These are phyloP conservation scores for Circinella umbellata DNA, from an alignment of 371 early-diverging fungal genomes.

Conservation along the genomic window DNA sequence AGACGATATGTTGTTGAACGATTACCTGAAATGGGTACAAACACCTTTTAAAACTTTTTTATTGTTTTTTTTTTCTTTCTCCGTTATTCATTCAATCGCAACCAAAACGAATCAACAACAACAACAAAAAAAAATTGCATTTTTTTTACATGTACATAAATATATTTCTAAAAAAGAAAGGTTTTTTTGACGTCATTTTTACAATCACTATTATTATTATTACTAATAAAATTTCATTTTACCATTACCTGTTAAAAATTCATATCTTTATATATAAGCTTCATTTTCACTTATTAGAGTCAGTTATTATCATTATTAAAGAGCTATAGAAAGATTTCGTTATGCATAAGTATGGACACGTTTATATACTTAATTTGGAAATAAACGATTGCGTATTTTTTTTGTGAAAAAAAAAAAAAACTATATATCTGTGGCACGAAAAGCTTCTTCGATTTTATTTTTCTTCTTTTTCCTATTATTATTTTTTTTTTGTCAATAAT, in stretches of 20 bases:
- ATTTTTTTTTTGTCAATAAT: not conserved
- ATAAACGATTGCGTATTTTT: not conserved
- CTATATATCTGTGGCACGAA: too few species aligned
- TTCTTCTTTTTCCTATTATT: not conserved
- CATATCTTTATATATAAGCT: too few species aligned
- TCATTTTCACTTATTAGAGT: too few species aligned
- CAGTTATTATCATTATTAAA: too few species aligned
- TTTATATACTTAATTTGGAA: not conserved
- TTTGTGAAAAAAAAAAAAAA: too few species aligned
- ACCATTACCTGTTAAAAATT: too few species aligned
- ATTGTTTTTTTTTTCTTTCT: not conserved
- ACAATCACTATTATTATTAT: too few species aligned
- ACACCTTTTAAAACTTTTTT: slow-evolving; percentile 29
- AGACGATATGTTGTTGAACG: slow-evolving; percentile 96
- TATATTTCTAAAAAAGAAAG: not conserved
- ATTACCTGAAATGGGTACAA: slow-evolving; percentile 82
- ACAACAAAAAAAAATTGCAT: not conserved
- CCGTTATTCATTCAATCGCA: not conserved
- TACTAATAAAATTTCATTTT: too few species aligned
- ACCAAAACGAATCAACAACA: too few species aligned
- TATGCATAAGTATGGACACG: not conserved
- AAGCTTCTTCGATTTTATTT: too few species aligned
- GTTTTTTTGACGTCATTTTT: too few species aligned
- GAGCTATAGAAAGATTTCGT: too few species aligned
- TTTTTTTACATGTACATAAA: slow-evolving; percentile 1